Conservation (phyloP, 805 yeast genomes). For the Yamadazyma sp. region DNA sequence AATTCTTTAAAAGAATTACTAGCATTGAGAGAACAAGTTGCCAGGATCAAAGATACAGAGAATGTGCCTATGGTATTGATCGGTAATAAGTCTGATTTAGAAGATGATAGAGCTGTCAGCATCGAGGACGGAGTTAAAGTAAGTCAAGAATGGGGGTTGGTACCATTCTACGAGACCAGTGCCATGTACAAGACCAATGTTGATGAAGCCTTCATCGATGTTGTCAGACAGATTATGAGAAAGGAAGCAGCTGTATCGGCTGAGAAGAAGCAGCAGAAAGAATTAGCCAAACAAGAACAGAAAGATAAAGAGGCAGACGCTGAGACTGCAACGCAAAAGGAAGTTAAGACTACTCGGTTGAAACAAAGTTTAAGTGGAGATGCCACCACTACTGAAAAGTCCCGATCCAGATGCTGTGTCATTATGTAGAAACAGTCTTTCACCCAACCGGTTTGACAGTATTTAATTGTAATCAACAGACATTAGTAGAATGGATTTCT, state of each 20-base stretch:
- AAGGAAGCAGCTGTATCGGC: slow-evolving; percentile 55
- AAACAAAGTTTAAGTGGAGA: slow-evolving; percentile 17
- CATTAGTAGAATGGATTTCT: neutral
- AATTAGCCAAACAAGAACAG: slow-evolving; percentile 33
- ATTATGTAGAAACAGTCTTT: slow-evolving; percentile 21
- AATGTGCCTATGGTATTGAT: slow-evolving; percentile 86
- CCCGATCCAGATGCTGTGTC: slow-evolving; percentile 30
- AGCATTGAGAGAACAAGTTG: slow-evolving; percentile 79
- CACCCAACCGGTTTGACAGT: neutral
- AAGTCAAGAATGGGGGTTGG: slow-evolving; percentile 83
- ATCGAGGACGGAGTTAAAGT: slow-evolving; percentile 82
- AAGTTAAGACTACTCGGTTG: slow-evolving; percentile 10
- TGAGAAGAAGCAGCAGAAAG: slow-evolving; percentile 46
- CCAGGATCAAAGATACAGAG: slow-evolving; percentile 73
- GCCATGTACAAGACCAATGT: slow-evolving; percentile 90
- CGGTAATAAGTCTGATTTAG: slow-evolving; percentile 88
- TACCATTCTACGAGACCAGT: slow-evolving; percentile 89
- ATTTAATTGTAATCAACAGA: neutral
- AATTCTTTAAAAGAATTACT: slow-evolving; percentile 73
- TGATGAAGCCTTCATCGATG: slow-evolving; percentile 85
- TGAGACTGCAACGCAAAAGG: slow-evolving; percentile 14
- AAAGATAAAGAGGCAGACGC: slow-evolving; percentile 17
- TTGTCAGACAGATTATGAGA: slow-evolving; percentile 85
- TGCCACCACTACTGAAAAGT: slow-evolving; percentile 11
- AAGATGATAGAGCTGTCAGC: slow-evolving; percentile 67